These are phyloP conservation scores for Ustilago shanxiensis DNA, from an alignment of 1,284 basidiomycete genomes.

Conservation along the genomic window DNA sequence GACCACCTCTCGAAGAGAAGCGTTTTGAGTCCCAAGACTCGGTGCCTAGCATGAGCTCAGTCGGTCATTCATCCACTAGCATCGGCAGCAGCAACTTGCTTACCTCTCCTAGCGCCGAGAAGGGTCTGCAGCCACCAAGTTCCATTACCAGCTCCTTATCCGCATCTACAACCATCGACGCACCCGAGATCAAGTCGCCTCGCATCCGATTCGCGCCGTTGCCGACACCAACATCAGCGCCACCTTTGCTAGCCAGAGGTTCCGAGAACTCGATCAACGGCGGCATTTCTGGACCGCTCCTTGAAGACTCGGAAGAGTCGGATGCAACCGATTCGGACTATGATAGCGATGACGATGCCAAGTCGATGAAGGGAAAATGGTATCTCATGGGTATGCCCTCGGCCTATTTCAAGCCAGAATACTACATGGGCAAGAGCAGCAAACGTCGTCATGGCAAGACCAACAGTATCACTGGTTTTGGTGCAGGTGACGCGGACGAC, in stretches of 20 bases:
- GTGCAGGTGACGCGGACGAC: constrained; percentile 25
- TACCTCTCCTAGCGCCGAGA: constrained; percentile 22
- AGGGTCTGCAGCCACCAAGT: constrained; percentile 7
- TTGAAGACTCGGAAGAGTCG: constrained; percentile 38
- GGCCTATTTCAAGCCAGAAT: constrained; percentile 56
- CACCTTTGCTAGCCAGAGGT: constrained; percentile 9
- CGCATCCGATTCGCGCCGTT: constrained; percentile 60
- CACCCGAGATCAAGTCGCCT: constrained; percentile 32
- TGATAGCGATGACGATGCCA: constrained; percentile 41
- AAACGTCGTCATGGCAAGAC: constrained; percentile 32
- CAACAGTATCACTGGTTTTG: constrained; percentile 11
- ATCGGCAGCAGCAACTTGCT: constrained; percentile 35
- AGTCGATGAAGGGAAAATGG: constrained; percentile 58
- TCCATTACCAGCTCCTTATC: constrained; percentile 10
- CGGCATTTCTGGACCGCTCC: neutral
- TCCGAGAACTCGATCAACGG: constrained; percentile 11
- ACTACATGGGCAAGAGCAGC: constrained; percentile 45
- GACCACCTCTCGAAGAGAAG: constrained; percentile 33
- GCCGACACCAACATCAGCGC: constrained; percentile 35
- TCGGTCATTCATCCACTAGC: constrained; percentile 35
- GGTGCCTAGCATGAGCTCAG: constrained; percentile 49
- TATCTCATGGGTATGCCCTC: constrained; percentile 66
- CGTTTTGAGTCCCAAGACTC: constrained; percentile 51
- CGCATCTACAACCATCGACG: constrained; percentile 17
- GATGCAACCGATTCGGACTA: constrained; percentile 41